Base-by-base conservation (phyloP, 2,329 filamentous ascomycete species). In the Xylogone sp. region DNA sequence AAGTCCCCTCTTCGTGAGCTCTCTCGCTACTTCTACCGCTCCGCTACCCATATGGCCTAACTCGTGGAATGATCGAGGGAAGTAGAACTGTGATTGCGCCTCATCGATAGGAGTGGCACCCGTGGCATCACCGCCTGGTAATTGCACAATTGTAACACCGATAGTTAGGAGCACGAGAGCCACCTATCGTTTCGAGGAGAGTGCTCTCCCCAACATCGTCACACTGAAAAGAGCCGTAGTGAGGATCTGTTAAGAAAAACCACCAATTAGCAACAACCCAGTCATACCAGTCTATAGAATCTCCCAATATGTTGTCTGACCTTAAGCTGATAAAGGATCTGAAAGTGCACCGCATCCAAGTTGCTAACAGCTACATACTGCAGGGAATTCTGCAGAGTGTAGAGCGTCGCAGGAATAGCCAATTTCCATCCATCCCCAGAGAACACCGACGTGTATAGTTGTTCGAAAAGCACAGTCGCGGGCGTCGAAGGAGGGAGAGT, bases 391-490 rank as follows among this genome's bases (percentile, higher is more conserved):
- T 97, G 90, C 22, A 97, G 68, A 0, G 93, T 96, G 67, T 96
- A 97, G 1, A 97, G 76, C 3, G 84, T 79, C 3, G 93, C 94
- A 0, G 93, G 94, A 42, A 97, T 84, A 8, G 90, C 90, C 57
- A 99, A 74, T 69, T 96, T 96, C 93, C 93, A 97, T 59, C 91
- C 91, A 66, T 97, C 94, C 9, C 87, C 86, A 0, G 87, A 86
- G 66, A 97, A 96, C 16, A 97, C 87, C 24, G 85, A 83, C 61
- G 82, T 84, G 64, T 86, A 88, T 21, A 97, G 82, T 63, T 90
- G 86, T 62, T 85, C 81, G 65, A 95, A 89, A 18, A 97, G 77
- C 1, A 89, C 83, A 0, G 89, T 90, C 19, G 87, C 87, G 2
- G 90, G 88, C 20, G 89, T 89, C 27, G 88, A 88, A 7, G 90